phyloP scores from a whole-genome alignment of 2,329 filamentous ascomycete species.

The Fusarium guadeloupense region DNA sequence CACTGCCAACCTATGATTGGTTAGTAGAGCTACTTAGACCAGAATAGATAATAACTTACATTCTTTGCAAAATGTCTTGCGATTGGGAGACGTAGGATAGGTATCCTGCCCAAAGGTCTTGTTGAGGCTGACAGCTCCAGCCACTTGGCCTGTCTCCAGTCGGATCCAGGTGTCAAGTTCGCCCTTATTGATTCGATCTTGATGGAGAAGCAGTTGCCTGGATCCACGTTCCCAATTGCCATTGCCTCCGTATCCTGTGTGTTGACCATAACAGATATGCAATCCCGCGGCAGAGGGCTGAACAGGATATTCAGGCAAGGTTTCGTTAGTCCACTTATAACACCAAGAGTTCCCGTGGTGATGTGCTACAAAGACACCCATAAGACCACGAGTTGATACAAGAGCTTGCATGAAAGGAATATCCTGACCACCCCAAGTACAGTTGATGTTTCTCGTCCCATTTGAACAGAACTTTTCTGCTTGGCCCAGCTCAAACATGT shows the following conservation, averaged over 20 bases:
- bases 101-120: slow-evolving; percentile 62
- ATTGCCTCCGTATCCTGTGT: slow-evolving; percentile 72
- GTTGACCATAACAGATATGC: slow-evolving; percentile 64
- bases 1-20: not conserved
- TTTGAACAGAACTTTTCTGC: slow-evolving; percentile 56
- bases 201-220: slow-evolving; percentile 43
- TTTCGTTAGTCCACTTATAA: slow-evolving; percentile 46
- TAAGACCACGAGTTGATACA: slow-evolving; percentile 57
- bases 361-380: slow-evolving; percentile 66
- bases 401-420: slow-evolving; percentile 66
- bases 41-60: not conserved
- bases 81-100: slow-evolving; percentile 54
- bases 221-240: slow-evolving; percentile 66
- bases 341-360: slow-evolving; percentile 67
- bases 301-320: not conserved
- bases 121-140: slow-evolving; percentile 62
- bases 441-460: slow-evolving; percentile 50
- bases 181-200: slow-evolving; percentile 52
- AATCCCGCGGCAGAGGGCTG: slow-evolving; percentile 41
- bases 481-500: slow-evolving; percentile 52
- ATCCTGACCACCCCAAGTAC: slow-evolving; percentile 58
- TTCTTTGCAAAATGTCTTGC: slow-evolving; percentile 31
- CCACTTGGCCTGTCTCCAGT: slow-evolving; percentile 60
- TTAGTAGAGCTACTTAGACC: not conserved
- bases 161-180: slow-evolving; percentile 65